Base-by-base conservation (phyloP, 441 rosid species). In the Erodium chrysanthum region DNA sequence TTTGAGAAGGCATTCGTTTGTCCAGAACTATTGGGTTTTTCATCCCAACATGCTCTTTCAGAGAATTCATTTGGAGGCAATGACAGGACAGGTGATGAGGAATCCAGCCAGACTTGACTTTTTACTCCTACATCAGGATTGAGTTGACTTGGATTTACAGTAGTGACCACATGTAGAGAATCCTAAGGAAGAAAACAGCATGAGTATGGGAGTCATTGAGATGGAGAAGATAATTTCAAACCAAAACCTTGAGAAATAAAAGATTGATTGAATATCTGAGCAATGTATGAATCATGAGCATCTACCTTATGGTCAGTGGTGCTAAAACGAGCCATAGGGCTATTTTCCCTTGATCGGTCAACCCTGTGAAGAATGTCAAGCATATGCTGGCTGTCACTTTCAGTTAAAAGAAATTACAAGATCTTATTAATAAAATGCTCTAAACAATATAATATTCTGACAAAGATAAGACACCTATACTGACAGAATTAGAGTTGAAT, bases 361-460 rank as follows among this genome's bases (percentile, higher is more conserved):
- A 18, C 21, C 84, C 88, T 90, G 74, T 88, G 81, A 77, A 89
- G 84, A 70, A 87, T 90, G 83, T 90, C 94, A 71, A 87, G 85
- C 94, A 90, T 86, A 72, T 79, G 82, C 77, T 85, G 95, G 75
- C 71, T 73, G 54, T 46, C 54, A 46, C n/a, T 46, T 46, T 46
- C 18, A 46, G 18, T 14, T n/a, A 14, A 44, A 14, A 56, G 61
- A 56, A 56, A 56, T 56, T 20, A 56, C 25, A 22, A 56, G 27
- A 56, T 56, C 27, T 8, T 21, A 20, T 56, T 20, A 56, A 21
- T 1, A 44, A 62, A 74, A 60, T 61, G 56, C 70, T 68, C 64
- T 64, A 44, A 35, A 7, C 9, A 5, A 5, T 5, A 5, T 5
- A 50, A 56, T 1, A 44, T 42, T 0, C 14, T 10, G 48, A 42